These are phyloP conservation scores for Colletotrichum neosansevieriae DNA, from an alignment of 2,329 filamentous ascomycete genomes.

Conservation along the genomic window DNA sequence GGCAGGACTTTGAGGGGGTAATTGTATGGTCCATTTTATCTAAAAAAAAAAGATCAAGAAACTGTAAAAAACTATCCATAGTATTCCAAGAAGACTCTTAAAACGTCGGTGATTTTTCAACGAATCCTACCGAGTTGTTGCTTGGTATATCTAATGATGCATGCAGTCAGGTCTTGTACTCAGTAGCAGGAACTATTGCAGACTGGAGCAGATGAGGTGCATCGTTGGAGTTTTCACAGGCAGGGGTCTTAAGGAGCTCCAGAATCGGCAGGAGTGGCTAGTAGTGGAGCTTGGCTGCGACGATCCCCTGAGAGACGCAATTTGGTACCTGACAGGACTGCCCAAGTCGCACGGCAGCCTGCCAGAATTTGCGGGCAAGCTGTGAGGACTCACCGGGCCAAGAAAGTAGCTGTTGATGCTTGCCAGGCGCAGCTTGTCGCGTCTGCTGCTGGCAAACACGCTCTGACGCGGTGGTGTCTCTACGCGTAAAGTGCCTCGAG, in stretches of 20 bases:
- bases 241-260: constrained; percentile 32
- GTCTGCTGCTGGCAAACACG: constrained; percentile 32
- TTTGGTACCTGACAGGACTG: constrained; percentile 22
- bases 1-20: constrained; percentile 3
- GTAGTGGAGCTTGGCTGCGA: constrained; percentile 40
- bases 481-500: constrained; percentile 32
- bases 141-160: not conserved
- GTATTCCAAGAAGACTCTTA: fast-evolving
- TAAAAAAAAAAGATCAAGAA: not conserved
- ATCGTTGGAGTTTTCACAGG: constrained; percentile 22
- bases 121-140: not conserved
- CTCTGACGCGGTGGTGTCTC: constrained; percentile 13
- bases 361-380: constrained; percentile 12
- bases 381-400: constrained; percentile 29
- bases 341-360: constrained; percentile 24
- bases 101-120: fast-evolving
- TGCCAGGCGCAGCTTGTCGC: constrained; percentile 27
- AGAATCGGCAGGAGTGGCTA: constrained; percentile 45
- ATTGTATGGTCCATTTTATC: not conserved
- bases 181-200: constrained; percentile 50
- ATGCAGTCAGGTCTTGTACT: not conserved
- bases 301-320: constrained; percentile 24
- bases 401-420: constrained; percentile 30
- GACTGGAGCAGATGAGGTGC: constrained; percentile 45
- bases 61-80: not conserved